A percentile compares a stretch with the other conserved stretches of the same genome.
phyloP scores from a whole-genome alignment of 345 rosid species.

The Sapria himalayana region DNA sequence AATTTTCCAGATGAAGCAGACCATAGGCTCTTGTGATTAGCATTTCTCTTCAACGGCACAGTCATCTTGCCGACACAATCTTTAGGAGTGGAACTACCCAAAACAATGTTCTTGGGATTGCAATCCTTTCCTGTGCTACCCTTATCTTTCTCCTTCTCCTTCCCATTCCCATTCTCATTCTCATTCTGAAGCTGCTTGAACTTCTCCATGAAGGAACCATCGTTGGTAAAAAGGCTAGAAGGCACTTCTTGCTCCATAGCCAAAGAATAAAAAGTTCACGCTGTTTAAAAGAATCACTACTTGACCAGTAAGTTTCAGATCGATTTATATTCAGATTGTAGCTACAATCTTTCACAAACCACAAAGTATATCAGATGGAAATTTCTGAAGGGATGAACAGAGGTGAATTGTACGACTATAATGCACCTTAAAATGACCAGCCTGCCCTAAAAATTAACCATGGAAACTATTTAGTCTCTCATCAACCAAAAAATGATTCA shows the following conservation, averaged over 20 bases:
- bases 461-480: too few species aligned
- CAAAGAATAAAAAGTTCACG: slow-evolving; percentile 13
- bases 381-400: too few species aligned
- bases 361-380: too few species aligned
- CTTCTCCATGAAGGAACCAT: slow-evolving; percentile 98
- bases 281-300: slow-evolving; percentile 25
- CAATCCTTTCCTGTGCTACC: slow-evolving; percentile 25
- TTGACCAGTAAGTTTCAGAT: slow-evolving; percentile 35
- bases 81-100: slow-evolving; percentile 28
- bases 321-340: too few species aligned
- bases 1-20: slow-evolving; percentile 53
- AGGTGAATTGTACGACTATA: too few species aligned
- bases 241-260: slow-evolving; percentile 66
- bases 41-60: slow-evolving; percentile 27
- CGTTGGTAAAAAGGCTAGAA: slow-evolving; percentile 68
- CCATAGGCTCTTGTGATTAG: slow-evolving; percentile 18
- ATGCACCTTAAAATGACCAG: too few species aligned
- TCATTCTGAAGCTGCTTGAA: slow-evolving; percentile 85
- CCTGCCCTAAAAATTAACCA: too few species aligned
- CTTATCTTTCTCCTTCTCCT: slow-evolving; percentile 12
- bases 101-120: slow-evolving; percentile 36
- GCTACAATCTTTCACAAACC: too few species aligned
- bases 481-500: too few species aligned
- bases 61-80: slow-evolving; percentile 18
- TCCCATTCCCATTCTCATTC: slow-evolving; percentile 28